phyloP scores from a whole-genome alignment of 768 basidiomycete species.

The Royoungia palumana region DNA sequence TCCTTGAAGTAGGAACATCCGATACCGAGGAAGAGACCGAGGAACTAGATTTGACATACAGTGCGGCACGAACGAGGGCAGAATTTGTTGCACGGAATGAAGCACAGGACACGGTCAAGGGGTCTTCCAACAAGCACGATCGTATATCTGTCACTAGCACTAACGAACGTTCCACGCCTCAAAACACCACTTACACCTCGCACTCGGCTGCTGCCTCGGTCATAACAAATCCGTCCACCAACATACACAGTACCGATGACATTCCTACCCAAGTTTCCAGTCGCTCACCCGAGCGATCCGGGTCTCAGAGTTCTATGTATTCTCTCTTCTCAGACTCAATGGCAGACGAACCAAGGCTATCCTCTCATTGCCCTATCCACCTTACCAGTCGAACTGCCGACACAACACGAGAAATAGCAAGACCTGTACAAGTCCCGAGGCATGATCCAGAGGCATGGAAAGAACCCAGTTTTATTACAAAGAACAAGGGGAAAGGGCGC shows the following conservation, averaged over 20 bases:
- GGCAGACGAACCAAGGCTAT: not conserved
- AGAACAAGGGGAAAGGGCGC: constrained; percentile 15
- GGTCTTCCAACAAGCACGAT: not conserved
- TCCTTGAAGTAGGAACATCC: constrained; percentile 10
- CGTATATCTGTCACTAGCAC: constrained; percentile 7
- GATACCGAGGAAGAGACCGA: constrained; percentile 11
- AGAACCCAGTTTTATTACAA: constrained; percentile 31
- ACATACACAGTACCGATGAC: not conserved
- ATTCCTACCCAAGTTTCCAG: not conserved
- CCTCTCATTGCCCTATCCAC: not conserved
- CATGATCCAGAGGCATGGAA: constrained; percentile 32
- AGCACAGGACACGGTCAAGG: not conserved
- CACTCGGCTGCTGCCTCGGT: not conserved
- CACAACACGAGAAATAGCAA: not conserved
- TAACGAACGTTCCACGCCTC: constrained; percentile 1
- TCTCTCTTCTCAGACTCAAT: constrained; percentile 27
- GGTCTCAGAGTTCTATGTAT: constrained; percentile 14
- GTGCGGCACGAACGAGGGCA: not conserved
- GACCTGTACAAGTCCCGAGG: not conserved
- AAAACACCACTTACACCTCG: not conserved
- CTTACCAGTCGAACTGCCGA: not conserved
- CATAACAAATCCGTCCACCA: not conserved
- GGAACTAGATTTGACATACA: constrained; percentile 2
- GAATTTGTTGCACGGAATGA: not conserved
- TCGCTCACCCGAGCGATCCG: not conserved